Conservation (phyloP, 1,139 yeast genomes). For the Blastobotrys illinoisensis region DNA sequence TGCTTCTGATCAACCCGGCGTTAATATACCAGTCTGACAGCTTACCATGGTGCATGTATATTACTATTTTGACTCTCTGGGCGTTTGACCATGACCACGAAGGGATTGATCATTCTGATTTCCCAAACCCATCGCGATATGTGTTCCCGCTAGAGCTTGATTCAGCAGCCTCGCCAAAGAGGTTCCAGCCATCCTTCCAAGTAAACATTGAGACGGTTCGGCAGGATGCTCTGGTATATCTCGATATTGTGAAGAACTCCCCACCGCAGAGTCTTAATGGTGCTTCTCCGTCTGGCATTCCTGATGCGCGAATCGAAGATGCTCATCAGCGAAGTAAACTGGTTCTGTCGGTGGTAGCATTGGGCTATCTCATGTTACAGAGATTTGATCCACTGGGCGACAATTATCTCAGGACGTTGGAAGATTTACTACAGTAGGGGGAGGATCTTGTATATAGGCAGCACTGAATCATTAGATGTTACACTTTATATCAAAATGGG, state of each 20-base stretch:
- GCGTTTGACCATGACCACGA: conserved; percentile 21
- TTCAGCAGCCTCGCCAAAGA: background rate
- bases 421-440: conserved; percentile 1
- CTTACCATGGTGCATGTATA: conserved; percentile 27
- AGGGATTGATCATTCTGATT: background rate
- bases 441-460: background rate
- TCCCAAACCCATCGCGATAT: background rate
- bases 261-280: conserved; percentile 16
- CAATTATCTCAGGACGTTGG: conserved; percentile 6
- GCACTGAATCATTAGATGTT: background rate
- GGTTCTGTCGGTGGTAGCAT: conserved; percentile 13
- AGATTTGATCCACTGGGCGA: conserved; percentile 11
- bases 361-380: conserved; percentile 11
- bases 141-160: background rate
- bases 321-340: conserved; percentile 7
- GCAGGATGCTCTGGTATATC: conserved; percentile 16
- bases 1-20: conserved; percentile 19
- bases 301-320: background rate
- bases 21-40: conserved; percentile 25
- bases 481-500: too few relatives aligned
- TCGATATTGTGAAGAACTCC: conserved; percentile 14
- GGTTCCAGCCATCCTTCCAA: background rate
- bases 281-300: conserved; percentile 5
- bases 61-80: conserved; percentile 26
- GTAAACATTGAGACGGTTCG: conserved; percentile 9